Evolutionary conservation across 116 monocot genomes (phyloP), one percentile per base, ranked within the genome.

Genomic region (Phalaenopsis hybrid): DNA sequence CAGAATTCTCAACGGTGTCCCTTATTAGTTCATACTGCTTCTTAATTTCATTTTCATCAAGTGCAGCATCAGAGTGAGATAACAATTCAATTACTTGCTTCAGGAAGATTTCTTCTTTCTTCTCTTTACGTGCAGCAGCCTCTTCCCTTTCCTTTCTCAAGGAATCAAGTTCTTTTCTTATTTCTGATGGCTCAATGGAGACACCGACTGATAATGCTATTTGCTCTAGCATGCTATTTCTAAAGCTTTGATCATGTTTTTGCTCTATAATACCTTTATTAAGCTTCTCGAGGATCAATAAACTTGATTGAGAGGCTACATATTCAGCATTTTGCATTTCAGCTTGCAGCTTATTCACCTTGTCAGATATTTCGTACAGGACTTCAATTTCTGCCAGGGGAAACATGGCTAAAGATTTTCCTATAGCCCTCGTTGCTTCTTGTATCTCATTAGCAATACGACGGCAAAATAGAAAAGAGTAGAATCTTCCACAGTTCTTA

Each of bases 21-120:
- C 48, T 43, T 44, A 78, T 67, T 25, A 41, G 48, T 13, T 76
- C 41, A 63, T 82, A 82, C 7, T 76, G 61, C 28, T 46, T 61
- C 82, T 13, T 76, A 57, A 82, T 82, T 76, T 65, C 44, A 41
- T 76, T 61, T 25, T 76, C 25, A 61, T 76, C 44, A 7, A 46
- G 76, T 28, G 76, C 44, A 61, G 59, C 82, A 76, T 77, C 82
- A 48, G 76, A 59, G 78, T 51, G 52, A 52, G 78, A 83, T n/a
- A 83, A 37, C 28, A 83, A 68, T 68, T 83, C 78, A 43, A 83
- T 83, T n/a, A 83, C 83, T 45, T 82, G 82, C 10, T 82, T 77
- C 12, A 82, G 67, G n/a, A 63, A 82, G 77, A 63, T 63, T 77
- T 78, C 83, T 78, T 69, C 78, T 34, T 13, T 31, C 20, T 45